phyloP scores from a whole-genome alignment of 441 rosid species.

The Capsella rubella region DNA sequence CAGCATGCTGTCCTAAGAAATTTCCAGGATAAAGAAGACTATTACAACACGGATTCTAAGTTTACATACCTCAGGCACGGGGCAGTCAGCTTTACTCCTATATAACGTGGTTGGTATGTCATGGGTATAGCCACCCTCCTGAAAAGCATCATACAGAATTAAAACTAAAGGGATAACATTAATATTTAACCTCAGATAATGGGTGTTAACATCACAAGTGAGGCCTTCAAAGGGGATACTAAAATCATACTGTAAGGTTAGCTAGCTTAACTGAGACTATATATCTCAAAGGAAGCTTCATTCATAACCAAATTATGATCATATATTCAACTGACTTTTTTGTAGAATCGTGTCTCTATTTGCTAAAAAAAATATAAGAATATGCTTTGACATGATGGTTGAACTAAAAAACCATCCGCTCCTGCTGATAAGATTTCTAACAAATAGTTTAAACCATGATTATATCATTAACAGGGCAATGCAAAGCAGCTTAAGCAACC shows the following conservation, averaged over 20 bases:
- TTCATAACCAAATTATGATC: not conserved
- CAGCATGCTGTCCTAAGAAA: conserved; percentile 5
- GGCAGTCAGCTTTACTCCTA: conserved; percentile 97
- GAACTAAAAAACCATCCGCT: not conserved
- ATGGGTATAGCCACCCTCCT: conserved; percentile 89
- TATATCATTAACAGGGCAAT: not conserved
- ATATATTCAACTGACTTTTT: not conserved
- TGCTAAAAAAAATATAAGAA: not conserved
- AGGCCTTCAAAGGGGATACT: conserved; percentile 7
- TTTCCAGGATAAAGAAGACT: conserved; percentile 34
- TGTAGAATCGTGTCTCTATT: not conserved
- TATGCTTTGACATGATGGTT: not conserved
- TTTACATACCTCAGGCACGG: conserved; percentile 78
- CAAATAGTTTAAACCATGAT: not conserved
- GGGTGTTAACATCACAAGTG: conserved; percentile 2
- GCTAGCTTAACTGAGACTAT: not conserved
- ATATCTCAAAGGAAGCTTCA: conserved; percentile 6
- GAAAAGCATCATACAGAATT: conserved; percentile 8
- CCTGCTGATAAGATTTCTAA: not conserved
- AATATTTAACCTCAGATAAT: not conserved
- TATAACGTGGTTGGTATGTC: conserved; percentile 96
- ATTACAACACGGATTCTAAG: conserved; percentile 14
- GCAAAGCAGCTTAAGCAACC: conserved; percentile 7
- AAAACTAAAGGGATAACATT: conserved; percentile 16
- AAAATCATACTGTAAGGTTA: not conserved